Conservation (phyloP, 2,329 filamentous ascomycete genomes). For the Verticillium klebahnii region DNA sequence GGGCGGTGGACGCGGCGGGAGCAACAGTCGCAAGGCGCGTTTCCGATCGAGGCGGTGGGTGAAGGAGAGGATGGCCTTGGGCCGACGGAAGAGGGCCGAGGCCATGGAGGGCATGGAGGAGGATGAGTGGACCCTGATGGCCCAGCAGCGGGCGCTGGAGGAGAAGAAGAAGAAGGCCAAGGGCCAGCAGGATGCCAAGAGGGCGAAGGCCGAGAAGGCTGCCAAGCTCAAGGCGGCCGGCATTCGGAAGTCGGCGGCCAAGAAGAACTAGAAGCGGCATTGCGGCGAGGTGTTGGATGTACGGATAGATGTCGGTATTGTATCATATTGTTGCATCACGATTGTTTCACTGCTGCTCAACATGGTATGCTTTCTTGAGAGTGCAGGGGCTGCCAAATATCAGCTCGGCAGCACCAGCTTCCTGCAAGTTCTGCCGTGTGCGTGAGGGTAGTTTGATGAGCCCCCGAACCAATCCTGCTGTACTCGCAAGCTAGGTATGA, state of each 20-base stretch:
- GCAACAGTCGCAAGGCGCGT: slow-evolving; percentile 40
- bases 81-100: slow-evolving; percentile 34
- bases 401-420: no score
- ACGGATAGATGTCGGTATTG: neutral
- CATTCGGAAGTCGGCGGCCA: slow-evolving; percentile 8
- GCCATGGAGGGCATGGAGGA: slow-evolving; percentile 20
- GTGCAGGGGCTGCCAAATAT: neutral
- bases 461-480: no score
- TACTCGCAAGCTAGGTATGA: no score
- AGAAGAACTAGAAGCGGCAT: slow-evolving; percentile 20
- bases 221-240: slow-evolving; percentile 10
- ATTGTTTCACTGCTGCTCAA: neutral
- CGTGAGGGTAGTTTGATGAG: no score
- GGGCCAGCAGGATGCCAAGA: slow-evolving; percentile 24
- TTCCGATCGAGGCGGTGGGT: slow-evolving; percentile 40
- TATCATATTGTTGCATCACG: neutral
- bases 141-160: slow-evolving; percentile 19
- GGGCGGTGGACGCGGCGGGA: slow-evolving; percentile 15
- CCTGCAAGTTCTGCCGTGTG: no score
- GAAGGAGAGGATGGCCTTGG: slow-evolving; percentile 32
- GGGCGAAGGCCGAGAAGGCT: slow-evolving; percentile 32
- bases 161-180: slow-evolving; percentile 19
- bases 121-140: slow-evolving; percentile 19
- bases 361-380: neutral
- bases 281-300: slow-evolving; percentile 7